phyloP scores from a whole-genome alignment of 306 rosid species.

The Erythrophleum fordii region DNA sequence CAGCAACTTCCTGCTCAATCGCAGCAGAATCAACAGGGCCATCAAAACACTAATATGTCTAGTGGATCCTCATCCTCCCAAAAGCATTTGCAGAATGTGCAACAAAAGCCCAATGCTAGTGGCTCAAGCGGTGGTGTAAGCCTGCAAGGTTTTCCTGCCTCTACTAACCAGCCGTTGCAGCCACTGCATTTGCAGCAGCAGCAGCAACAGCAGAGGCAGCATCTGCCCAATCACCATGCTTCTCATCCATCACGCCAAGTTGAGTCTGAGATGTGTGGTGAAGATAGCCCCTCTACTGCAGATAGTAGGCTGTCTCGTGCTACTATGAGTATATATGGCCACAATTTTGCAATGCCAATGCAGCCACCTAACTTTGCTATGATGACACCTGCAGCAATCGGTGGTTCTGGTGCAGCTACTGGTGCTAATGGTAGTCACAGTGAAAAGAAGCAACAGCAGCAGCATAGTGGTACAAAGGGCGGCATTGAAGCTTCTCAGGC shows the following conservation, averaged over 20 bases:
- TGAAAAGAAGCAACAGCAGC: constrained; percentile 72
- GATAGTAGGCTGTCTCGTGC: constrained; percentile 73
- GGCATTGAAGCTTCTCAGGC: constrained; percentile 76
- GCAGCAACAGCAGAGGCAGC: constrained; percentile 60
- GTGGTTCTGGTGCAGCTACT: constrained; percentile 45
- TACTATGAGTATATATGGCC: constrained; percentile 71
- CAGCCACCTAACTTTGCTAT: constrained; percentile 73
- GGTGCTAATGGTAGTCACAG: constrained; percentile 53
- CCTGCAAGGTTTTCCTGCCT: constrained; percentile 81
- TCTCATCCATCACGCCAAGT: constrained; percentile 68
- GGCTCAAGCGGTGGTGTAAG: constrained; percentile 50
- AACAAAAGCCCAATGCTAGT: constrained; percentile 63
- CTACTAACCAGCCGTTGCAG: constrained; percentile 65
- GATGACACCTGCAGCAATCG: constrained; percentile 67
- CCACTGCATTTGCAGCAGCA: constrained; percentile 51
- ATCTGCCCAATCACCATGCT: constrained; percentile 47
- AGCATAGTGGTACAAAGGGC: constrained; percentile 62
- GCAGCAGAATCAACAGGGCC: constrained; percentile 76
- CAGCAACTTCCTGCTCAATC: constrained; percentile 61
- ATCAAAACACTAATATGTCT: constrained; percentile 70
- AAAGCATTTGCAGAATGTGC: constrained; percentile 85
- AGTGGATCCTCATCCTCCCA: constrained; percentile 84
- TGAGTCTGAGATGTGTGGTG: constrained; percentile 80
- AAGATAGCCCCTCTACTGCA: constrained; percentile 87
- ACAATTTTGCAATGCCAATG: constrained; percentile 74